Evolutionary conservation across 352 stramenopile species (phyloP), one percentile per base, ranked within the genome.

Genomic region (Phytophthora quininea): DNA sequence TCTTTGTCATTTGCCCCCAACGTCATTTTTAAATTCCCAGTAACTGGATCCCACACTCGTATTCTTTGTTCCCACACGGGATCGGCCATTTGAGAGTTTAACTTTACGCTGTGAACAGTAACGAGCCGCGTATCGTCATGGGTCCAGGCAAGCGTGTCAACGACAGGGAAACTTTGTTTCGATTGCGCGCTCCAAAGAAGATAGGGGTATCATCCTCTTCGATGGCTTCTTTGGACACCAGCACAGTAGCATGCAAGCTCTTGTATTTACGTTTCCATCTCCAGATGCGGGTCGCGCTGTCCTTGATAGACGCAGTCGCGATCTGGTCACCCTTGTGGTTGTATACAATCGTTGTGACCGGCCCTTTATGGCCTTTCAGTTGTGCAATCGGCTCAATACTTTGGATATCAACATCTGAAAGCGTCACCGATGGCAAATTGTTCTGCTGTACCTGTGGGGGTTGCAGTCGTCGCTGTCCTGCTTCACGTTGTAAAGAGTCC

Each of bases 331-430:
- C 95, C 11, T 70, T 69, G 61, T 92, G 75, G 49, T 92, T 98
- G 67, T 98, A 98, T 19, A 92, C 81, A 24, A 98, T 89, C 70
- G 98, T 97, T 19, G 96, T 98, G 37, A 99, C 93, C n/a, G 93
- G 80, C 46, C 89, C 92, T 43, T 95, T 87, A 75, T 98, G 96
- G 3, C 92, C 96, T 56, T 89, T 84, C 32, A 98, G 62, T 24
- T 84, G 62, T 9, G 79, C 79, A 48, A 89, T 78, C 5, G 83
- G 80, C 27, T 91, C 81, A 32, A 83, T 82, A 33, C 72, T 82
- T 12, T 76, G 80, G 19, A 88, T 67, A 38, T 77, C 77, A 10
- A 78, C 76, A 35, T 89, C 82, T 8, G 67, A 80, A 11, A 90
- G 60, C 24, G 74, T 73, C n/a, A 76, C 57, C 12, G 74, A 69